Evolutionary conservation across 495 filamentous ascomycete species (phyloP).

Genomic region (Penicillium parvum): DNA sequence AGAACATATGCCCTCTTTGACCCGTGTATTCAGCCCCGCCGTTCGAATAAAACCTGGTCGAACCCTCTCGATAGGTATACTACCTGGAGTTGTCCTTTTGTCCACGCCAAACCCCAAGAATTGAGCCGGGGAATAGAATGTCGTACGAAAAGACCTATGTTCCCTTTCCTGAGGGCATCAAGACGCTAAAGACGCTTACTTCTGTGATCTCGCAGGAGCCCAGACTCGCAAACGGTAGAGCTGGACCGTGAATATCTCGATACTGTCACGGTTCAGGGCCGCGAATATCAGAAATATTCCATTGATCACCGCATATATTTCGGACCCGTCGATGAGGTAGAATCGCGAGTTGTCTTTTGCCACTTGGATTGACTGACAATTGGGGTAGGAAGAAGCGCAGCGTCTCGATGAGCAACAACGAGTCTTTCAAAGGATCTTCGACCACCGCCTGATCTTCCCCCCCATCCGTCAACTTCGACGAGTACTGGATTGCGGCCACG

Average conservation of each 20-base stretch:
- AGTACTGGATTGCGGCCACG: constrained; percentile 76
- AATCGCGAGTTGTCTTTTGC: constrained; percentile 4
- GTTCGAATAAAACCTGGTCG: constrained; percentile 12
- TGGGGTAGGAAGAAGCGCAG: constrained; percentile 72
- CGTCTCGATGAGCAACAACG: constrained; percentile 66
- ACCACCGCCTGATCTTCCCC: constrained; percentile 73
- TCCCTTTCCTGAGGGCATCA: not conserved
- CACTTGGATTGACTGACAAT: constrained; percentile 10
- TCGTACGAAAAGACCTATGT: constrained; percentile 25
- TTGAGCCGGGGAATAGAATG: constrained; percentile 23
- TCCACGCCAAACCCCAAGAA: constrained; percentile 8
- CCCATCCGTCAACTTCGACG: constrained; percentile 59
- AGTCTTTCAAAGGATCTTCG: constrained; percentile 69
- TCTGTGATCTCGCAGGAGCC: constrained; percentile 32
- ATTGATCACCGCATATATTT: constrained; percentile 71
- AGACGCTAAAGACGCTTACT: not conserved
- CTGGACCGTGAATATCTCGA: constrained; percentile 59
- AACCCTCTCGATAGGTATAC: constrained; percentile 15
- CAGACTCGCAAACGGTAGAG: constrained; percentile 47
- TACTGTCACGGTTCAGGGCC: constrained; percentile 60
- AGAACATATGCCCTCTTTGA: constrained; percentile 14
- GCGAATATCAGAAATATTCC: constrained; percentile 70
- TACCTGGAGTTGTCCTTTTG: constrained; percentile 4
- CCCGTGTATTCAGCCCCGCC: constrained; percentile 19
- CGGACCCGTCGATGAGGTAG: constrained; percentile 81